These are phyloP conservation scores for Entelexis sorbosivorans DNA, from an alignment of 1,139 yeast species.

Conservation along the genomic window DNA sequence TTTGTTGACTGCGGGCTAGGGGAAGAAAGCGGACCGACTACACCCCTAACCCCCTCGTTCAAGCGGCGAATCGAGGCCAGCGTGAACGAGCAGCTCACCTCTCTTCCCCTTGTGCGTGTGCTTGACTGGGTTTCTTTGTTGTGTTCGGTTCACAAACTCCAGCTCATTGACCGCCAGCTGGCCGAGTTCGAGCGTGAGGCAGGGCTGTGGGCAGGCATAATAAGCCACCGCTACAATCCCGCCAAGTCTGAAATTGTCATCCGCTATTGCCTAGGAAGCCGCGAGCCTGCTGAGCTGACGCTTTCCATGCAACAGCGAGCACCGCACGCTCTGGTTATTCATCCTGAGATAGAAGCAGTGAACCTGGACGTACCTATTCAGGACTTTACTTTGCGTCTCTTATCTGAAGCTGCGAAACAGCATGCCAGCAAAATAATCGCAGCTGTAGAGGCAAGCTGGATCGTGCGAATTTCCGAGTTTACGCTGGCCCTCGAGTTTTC, in stretches of 20 bases:
- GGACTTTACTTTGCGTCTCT: slow-evolving; percentile 2
- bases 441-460: slow-evolving; percentile 13
- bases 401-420: slow-evolving; percentile 11
- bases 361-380: not conserved
- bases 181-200: slow-evolving; percentile 41
- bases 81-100: slow-evolving; percentile 48
- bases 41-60: slow-evolving; percentile 1
- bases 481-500: slow-evolving; percentile 13
- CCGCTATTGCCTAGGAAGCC: slow-evolving; percentile 61
- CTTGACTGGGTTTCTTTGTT: slow-evolving; percentile 61
- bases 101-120: slow-evolving; percentile 46
- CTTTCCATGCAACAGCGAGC: slow-evolving; percentile 47
- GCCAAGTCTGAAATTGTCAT: slow-evolving; percentile 5
- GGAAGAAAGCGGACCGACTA: not conserved
- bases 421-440: slow-evolving; percentile 14
- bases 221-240: slow-evolving; percentile 43
- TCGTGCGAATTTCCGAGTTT: slow-evolving; percentile 4
- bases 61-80: slow-evolving; percentile 39
- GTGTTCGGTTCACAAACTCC: slow-evolving; percentile 62
- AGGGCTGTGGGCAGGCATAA: slow-evolving; percentile 50
- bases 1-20: slow-evolving; percentile 61
- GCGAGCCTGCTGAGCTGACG: slow-evolving; percentile 36
- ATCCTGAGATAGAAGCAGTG: slow-evolving; percentile 4
- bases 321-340: slow-evolving; percentile 8
- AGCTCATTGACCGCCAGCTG: slow-evolving; percentile 57